Evolutionary conservation across 768 basidiomycete genomes (phyloP).

Genomic region (Lentinula boryana): DNA sequence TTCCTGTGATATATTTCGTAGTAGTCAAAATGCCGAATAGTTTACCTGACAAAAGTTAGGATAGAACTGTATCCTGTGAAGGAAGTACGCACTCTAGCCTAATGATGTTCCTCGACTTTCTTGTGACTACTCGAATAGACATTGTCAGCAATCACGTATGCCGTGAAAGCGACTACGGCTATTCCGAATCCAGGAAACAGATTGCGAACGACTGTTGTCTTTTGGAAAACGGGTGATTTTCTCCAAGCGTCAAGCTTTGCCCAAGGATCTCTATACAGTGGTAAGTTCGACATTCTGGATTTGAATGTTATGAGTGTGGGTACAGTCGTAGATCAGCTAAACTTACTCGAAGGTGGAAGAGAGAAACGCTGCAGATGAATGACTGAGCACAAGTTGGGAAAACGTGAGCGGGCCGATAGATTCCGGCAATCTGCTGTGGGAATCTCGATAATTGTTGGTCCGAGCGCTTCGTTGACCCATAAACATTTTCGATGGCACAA

Average conservation of each 20-base stretch:
- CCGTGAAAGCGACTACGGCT: constrained; percentile 86
- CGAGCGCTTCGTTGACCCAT: neutral
- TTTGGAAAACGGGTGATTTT: constrained; percentile 83
- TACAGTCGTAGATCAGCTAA: neutral
- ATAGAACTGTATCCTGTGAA: neutral
- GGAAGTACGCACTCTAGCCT: neutral
- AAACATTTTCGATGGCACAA: constrained; percentile 45
- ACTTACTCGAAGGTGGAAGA: neutral
- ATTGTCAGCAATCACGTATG: constrained; percentile 86
- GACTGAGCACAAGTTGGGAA: neutral
- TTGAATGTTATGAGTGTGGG: neutral
- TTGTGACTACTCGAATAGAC: constrained; percentile 37
- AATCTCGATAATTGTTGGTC: neutral
- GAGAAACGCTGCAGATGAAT: neutral
- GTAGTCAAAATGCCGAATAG: neutral
- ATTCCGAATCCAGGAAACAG: constrained; percentile 95
- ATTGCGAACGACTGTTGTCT: constrained; percentile 81
- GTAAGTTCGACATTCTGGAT: constrained; percentile 50
- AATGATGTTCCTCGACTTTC: constrained; percentile 12
- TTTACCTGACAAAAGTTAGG: neutral
- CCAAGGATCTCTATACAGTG: constrained; percentile 92
- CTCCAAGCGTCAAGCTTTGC: constrained; percentile 91
- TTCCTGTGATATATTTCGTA: neutral
- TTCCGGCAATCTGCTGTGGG: neutral
- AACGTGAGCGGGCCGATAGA: neutral